Evolutionary conservation across 2,329 filamentous ascomycete species (phyloP).

Genomic region (Beauveria sp.): DNA sequence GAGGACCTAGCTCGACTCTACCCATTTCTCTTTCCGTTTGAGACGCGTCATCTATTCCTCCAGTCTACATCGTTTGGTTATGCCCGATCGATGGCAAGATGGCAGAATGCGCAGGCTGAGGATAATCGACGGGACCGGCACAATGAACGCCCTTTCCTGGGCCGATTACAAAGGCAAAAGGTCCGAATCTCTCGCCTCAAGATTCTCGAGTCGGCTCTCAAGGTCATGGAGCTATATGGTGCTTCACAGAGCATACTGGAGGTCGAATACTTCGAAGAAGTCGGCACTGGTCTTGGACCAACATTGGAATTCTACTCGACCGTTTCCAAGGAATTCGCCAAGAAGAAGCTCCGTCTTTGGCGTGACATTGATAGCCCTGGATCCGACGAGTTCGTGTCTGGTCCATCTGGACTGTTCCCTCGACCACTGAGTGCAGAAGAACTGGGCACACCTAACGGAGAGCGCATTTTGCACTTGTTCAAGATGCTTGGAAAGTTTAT

Average conservation of each 20-base stretch:
- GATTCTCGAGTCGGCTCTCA: conserved; percentile 91
- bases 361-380: conserved; percentile 74
- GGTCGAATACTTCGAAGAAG: conserved; percentile 98
- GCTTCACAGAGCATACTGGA: conserved; percentile 94
- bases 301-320: conserved; percentile 98
- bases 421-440: conserved; percentile 80
- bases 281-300: conserved; percentile 89
- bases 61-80: conserved; percentile 98
- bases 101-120: conserved; percentile 87
- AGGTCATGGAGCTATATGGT: conserved; percentile 98
- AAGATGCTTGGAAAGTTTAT: conserved; percentile 95
- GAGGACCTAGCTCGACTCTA: conserved; percentile 90
- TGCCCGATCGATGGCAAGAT: conserved; percentile 91
- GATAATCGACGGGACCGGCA: conserved; percentile 76
- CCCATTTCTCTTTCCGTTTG: conserved; percentile 95
- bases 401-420: conserved; percentile 76
- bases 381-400: conserved; percentile 74
- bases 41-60: conserved; percentile 91
- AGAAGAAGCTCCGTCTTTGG: conserved; percentile 96
- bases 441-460: conserved; percentile 66
- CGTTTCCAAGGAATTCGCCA: conserved; percentile 93
- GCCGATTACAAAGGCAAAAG: conserved; percentile 88
- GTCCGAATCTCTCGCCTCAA: conserved; percentile 94
- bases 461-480: conserved; percentile 81
- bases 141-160: conserved; percentile 86